Base-by-base conservation (phyloP, 495 filamentous ascomycete species). In the Tricharina praecox region DNA sequence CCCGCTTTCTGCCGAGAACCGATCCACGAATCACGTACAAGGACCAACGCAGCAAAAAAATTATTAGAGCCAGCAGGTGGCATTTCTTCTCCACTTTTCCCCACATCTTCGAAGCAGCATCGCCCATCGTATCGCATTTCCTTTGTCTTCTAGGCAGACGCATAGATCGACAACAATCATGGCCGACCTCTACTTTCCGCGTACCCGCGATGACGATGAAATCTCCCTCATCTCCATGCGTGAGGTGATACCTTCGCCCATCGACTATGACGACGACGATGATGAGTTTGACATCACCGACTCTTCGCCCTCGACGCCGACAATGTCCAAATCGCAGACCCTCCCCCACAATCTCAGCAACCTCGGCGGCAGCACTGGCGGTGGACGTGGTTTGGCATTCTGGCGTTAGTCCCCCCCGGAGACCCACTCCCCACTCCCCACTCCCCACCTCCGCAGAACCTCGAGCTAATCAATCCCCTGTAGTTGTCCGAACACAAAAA, bases 221-320 rank as follows among this genome's bases (percentile, higher is more conserved):
- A 54, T 59, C 39, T 58, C 77, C 3, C 63, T 77, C 33, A 62
- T 75, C 26, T 82, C 79, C 23, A 73, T 94, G 53, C 70, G 79
- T 44, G 74, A 86, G 48, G 66, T 94, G 23, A 86, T 92, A 35
- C 86, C 86, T 8, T 75, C 77, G 8, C 86, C 86, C 0, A 79
- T 92, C 23, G 79, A 87, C 10, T 69, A 73, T 50, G 64, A 43
- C 42, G 79, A 86, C 9, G 71, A 72, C n/a, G 37, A 43, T 18
- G 40, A 9, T 13, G 24, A 16, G 21, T 43, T 25, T 18, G 18
- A 8, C 24, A 23, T 21, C 43, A 9, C 25, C 26, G 28, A 33
- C 28, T 8, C 11, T 23, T 5, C 26, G 1, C 19, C 16, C 28
- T 7, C 4, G 3, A 23, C 43, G 8, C 43, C 43, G 8, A 25